Evolutionary conservation across 768 basidiomycete species (phyloP).

Genomic region (Amanita rimosa): DNA sequence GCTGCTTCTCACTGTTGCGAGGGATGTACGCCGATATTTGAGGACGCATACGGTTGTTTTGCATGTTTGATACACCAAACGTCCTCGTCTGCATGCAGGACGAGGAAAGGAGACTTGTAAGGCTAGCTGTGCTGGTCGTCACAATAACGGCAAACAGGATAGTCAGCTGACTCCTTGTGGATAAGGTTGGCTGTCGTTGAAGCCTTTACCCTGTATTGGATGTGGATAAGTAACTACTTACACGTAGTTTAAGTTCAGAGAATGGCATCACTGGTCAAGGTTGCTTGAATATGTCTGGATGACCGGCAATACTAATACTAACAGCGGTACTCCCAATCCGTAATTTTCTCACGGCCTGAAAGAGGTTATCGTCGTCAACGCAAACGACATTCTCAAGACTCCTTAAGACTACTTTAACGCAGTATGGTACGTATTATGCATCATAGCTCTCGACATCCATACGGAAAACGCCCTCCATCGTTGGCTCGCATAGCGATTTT

Average conservation of each 20-base stretch:
- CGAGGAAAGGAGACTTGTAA: neutral
- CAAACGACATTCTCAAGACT: constrained; percentile 33
- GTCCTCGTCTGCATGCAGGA: neutral
- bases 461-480: constrained; percentile 12
- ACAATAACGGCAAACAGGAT: constrained; percentile 1
- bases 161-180: too few species aligned
- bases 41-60: neutral
- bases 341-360: constrained; percentile 24
- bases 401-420: constrained; percentile 28
- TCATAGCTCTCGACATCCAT: constrained; percentile 13
- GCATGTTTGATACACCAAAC: neutral
- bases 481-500: constrained; percentile 10
- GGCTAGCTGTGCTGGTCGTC: neutral
- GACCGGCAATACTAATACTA: too few species aligned
- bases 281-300: too few species aligned
- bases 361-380: constrained; percentile 25
- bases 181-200: too few species aligned
- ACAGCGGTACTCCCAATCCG: too few species aligned
- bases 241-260: too few species aligned
- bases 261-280: too few species aligned
- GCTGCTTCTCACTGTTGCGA: constrained; percentile 3
- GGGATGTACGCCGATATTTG: neutral
- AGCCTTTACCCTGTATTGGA: too few species aligned
- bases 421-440: constrained; percentile 34
- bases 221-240: too few species aligned